Percentiles rank a stretch among this genome's conserved stretches.
Evolutionary conservation across 768 basidiomycete species (phyloP).

Genomic region (Phallus indusiatus): DNA sequence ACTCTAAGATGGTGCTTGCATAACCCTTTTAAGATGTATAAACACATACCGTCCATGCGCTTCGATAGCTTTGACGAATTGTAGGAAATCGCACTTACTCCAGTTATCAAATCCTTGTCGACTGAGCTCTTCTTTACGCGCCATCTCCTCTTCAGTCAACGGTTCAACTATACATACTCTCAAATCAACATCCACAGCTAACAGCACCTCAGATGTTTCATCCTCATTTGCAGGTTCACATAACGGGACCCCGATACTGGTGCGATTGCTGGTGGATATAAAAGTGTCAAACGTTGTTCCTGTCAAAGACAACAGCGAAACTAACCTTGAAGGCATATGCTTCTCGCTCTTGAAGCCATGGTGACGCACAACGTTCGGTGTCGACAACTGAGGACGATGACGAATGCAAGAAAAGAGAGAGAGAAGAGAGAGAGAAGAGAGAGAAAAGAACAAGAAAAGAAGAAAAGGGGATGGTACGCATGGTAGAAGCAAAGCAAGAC

Average conservation of each 20-base stretch:
- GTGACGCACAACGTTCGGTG: no score
- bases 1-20: background rate
- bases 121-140: slow-evolving; percentile 69
- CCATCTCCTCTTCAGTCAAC: slow-evolving; percentile 79
- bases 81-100: slow-evolving; percentile 90
- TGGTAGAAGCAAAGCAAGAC: no score
- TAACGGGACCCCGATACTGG: slow-evolving; percentile 19
- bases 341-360: slow-evolving; percentile 84
- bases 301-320: no score
- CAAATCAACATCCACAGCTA: slow-evolving; percentile 29
- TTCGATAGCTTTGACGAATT: slow-evolving; percentile 71
- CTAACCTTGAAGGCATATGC: slow-evolving; percentile 67
- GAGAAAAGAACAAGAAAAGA: no score
- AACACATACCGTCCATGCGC: slow-evolving; percentile 65
- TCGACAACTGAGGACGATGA: no score
- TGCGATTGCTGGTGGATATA: slow-evolving; percentile 3
- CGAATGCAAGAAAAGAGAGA: no score
- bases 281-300: no score
- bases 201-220: slow-evolving; percentile 76
- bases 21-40: background rate
- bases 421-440: no score
- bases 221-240: slow-evolving; percentile 61
- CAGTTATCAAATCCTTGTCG: slow-evolving; percentile 80
- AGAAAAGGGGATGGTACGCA: no score
- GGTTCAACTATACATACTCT: slow-evolving; percentile 62